Base-by-base conservation (phyloP, 495 filamentous ascomycete species). In the Daldinia childiae region DNA sequence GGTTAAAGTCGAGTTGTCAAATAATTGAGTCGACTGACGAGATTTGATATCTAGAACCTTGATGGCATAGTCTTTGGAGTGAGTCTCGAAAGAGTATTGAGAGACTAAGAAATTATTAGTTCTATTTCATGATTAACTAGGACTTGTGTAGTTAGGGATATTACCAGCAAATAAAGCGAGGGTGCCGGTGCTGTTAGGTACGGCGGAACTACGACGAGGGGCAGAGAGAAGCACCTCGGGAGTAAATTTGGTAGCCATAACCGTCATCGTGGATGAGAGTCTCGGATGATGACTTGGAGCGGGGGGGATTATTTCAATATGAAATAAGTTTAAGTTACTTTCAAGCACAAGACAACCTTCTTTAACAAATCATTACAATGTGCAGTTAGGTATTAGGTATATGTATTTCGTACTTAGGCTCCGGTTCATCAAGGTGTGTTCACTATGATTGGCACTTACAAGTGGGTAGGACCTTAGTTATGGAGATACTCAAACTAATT, bases 201-300 rank as follows among this genome's bases (percentile, higher is more conserved):
- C 79, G 26, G 91, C 94, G 21, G 89, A 76, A 45, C 91, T 92
- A 43, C 95, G 89, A 36, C 95, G 88, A 30, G 95, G 93, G 14
- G 93, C 93, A 73, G 90, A 89, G 73, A 98, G 88, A 60, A 98
- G 87, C 39, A 94, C 90, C 88, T 93, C 88, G 6, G 91, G 91
- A 0, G 89, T 92, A 79, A 93, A 92, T 72, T 90, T 90, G 75
- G 87, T 87, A 6, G 89, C 86, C 71, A 85, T 84, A 71, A 91
- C 82, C 57, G 88, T 88, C 89, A 92, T 92, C 9, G 66, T 78
- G 66, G 66, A 57, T 32, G 72, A 59, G 62, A 56, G 51, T 15
- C 41, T 30, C 45, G 21, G 38, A 38, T 30, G 39, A 50, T 55
- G 41, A 34, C 43, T 62, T 6, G 12, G 38, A 62, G 43, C 17